phyloP scores from a whole-genome alignment of 768 basidiomycete species.

The Dentipellis fragilis region DNA sequence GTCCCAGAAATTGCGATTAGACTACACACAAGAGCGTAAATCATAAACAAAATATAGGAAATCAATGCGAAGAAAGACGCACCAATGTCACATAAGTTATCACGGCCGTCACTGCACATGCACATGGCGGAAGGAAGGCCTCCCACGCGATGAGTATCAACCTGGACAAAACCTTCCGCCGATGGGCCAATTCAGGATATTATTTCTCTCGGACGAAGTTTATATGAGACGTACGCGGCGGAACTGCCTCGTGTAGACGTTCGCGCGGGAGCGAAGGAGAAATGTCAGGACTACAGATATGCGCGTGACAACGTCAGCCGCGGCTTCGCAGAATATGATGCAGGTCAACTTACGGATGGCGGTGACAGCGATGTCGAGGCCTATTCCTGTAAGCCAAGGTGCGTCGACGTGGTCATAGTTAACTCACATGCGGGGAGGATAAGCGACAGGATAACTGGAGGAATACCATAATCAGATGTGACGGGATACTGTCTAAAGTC shows the following conservation, averaged over 20 bases:
- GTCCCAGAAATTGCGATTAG: not conserved
- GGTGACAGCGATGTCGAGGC: not conserved
- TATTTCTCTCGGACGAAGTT: not conserved
- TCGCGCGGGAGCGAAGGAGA: not conserved
- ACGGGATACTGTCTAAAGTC: not conserved
- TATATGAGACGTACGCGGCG: not conserved
- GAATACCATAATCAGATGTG: not conserved
- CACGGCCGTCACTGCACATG: not conserved
- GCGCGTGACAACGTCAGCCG: not conserved
- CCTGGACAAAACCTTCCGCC: not conserved
- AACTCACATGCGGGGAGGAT: not conserved
- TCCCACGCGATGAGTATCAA: not conserved
- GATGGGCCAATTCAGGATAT: not conserved
- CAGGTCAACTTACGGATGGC: not conserved
- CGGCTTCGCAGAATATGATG: not conserved
- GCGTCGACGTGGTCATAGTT: not conserved
- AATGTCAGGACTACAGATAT: not conserved
- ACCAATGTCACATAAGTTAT: not conserved
- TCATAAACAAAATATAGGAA: not conserved
- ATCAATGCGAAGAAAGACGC: not conserved
- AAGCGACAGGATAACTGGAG: not conserved
- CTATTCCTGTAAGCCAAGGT: not conserved
- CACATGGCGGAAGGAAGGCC: not conserved
- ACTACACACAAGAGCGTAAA: not conserved
- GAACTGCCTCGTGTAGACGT: not conserved